Percentiles rank a stretch among this genome's conserved stretches.
Evolutionary conservation across 208 protist genomes (phyloP).

Genomic region (Balamuthia mandrillaris): DNA sequence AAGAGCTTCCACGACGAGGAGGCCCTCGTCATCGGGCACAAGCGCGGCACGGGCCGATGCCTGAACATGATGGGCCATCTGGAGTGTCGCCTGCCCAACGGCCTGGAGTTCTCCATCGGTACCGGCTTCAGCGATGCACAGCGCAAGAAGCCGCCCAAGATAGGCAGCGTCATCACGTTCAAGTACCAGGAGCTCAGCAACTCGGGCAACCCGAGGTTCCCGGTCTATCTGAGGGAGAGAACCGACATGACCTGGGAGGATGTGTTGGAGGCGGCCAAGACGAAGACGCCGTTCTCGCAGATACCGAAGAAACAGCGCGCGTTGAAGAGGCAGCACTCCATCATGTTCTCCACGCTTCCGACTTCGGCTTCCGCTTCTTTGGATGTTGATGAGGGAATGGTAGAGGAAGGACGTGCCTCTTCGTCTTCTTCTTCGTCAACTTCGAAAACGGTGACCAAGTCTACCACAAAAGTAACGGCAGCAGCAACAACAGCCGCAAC

Average conservation of each 20-base stretch:
- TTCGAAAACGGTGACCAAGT: too few species aligned
- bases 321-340: background rate
- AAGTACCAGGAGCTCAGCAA: conserved; percentile 66
- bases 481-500: too few species aligned
- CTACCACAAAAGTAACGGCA: too few species aligned
- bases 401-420: too few species aligned
- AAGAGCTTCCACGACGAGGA: conserved; percentile 67
- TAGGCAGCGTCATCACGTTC: conserved; percentile 61
- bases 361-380: too few species aligned
- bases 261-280: background rate
- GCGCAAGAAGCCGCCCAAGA: conserved; percentile 42
- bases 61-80: conserved; percentile 36
- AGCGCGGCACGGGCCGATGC: background rate
- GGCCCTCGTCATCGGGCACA: conserved; percentile 51
- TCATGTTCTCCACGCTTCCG: too few species aligned
- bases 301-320: background rate
- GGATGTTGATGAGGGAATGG: too few species aligned
- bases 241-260: conserved; percentile 43
- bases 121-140: conserved; percentile 60
- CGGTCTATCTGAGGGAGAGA: conserved; percentile 45
- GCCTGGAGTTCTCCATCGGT: conserved; percentile 58
- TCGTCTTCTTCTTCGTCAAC: too few species aligned
- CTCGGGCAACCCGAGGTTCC: conserved; percentile 54
- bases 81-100: conserved; percentile 49
- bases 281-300: background rate